Conservation (phyloP, 805 yeast genomes). For the Kluyveromyces dobzhanskii region DNA sequence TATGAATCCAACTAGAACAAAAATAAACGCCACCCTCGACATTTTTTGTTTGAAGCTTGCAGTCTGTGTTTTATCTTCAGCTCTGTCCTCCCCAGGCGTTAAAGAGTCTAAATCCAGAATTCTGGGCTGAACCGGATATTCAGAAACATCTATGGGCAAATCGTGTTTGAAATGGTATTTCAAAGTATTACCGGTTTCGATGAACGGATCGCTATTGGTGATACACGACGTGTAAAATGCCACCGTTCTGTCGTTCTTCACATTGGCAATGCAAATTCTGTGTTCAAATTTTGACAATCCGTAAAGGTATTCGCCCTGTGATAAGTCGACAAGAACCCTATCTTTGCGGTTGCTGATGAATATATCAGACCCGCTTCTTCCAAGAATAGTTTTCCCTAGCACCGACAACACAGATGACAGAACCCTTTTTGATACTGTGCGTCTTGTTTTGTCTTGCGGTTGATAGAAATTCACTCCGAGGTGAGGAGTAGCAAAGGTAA, state of each 20-base stretch:
- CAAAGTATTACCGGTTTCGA: conserved; percentile 40
- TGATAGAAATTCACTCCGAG: conserved; percentile 49
- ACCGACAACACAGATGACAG: conserved; percentile 34
- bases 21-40: background rate
- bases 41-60: background rate
- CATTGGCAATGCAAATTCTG: conserved; percentile 60
- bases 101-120: conserved; percentile 20
- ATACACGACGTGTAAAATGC: conserved; percentile 80
- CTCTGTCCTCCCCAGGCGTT: conserved; percentile 8
- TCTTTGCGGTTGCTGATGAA: conserved; percentile 41
- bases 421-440: conserved; percentile 5
- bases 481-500: conserved; percentile 77
- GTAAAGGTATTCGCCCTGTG: conserved; percentile 36
- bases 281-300: conserved; percentile 53
- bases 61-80: background rate
- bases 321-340: conserved; percentile 36
- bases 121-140: conserved; percentile 17
- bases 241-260: conserved; percentile 77
- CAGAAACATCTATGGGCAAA: conserved; percentile 18
- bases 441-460: conserved; percentile 22
- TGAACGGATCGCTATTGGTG: conserved; percentile 66
- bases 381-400: conserved; percentile 46
- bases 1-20: conserved; percentile 4
- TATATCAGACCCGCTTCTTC: conserved; percentile 68
- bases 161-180: conserved; percentile 41